Percentiles rank a stretch among this genome's conserved stretches.
Conservation (phyloP, 2,329 filamentous ascomycete species). For the Aspergillus proliferans region DNA sequence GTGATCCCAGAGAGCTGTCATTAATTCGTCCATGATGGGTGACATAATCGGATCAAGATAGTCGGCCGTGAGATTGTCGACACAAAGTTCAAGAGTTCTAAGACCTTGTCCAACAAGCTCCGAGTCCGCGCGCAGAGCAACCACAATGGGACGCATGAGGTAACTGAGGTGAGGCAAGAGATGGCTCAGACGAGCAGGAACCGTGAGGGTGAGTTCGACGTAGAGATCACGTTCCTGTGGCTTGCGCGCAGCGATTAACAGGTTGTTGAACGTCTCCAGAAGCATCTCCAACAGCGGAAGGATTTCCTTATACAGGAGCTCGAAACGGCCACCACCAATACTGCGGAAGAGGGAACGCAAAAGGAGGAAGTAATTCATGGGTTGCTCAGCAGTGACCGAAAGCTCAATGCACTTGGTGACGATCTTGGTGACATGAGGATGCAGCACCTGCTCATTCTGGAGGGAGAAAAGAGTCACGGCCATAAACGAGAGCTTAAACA, state of each 20-base stretch:
- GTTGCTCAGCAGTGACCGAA: slow-evolving; percentile 90
- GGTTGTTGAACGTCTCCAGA: slow-evolving; percentile 90
- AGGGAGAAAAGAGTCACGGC: slow-evolving; percentile 91
- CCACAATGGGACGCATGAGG: slow-evolving; percentile 94
- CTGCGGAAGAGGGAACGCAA: slow-evolving; percentile 88
- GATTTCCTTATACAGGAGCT: slow-evolving; percentile 97
- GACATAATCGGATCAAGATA: slow-evolving; percentile 99
- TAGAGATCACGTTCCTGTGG: slow-evolving; percentile 89
- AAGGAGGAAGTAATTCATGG: slow-evolving; percentile 97
- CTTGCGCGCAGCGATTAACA: slow-evolving; percentile 83
- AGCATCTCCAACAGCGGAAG: slow-evolving; percentile 94
- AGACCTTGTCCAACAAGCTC: slow-evolving; percentile 93
- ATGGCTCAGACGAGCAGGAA: slow-evolving; percentile 89
- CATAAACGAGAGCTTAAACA: slow-evolving; percentile 99
- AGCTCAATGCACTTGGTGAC: slow-evolving; percentile 96
- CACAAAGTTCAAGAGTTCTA: slow-evolving; percentile 87
- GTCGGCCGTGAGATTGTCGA: slow-evolving; percentile 95
- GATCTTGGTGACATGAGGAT: slow-evolving; percentile 95
- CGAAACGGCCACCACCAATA: slow-evolving; percentile 94
- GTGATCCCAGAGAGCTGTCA: slow-evolving; percentile 96
- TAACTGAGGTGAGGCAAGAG: slow-evolving; percentile 91
- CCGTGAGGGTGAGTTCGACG: slow-evolving; percentile 92
- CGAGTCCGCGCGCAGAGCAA: slow-evolving; percentile 81
- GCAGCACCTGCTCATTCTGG: slow-evolving; percentile 90
- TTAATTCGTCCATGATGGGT: slow-evolving; percentile 95